Percentiles rank a stretch among this genome's conserved stretches.
Conservation (phyloP, 192 early-diverging fungal genomes). For the Anaeromyces robustus region DNA sequence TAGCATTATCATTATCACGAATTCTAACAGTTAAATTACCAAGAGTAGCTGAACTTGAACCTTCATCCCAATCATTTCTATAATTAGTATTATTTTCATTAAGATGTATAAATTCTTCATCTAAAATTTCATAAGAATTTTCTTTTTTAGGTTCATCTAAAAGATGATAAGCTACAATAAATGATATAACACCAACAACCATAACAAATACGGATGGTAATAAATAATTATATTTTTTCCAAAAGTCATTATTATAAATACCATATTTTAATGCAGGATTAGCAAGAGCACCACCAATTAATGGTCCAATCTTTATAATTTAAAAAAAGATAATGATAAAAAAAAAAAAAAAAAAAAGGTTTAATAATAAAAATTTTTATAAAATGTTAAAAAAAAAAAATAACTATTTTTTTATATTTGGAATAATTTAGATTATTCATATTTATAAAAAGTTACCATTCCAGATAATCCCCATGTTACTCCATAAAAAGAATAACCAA, state of each 20-base stretch:
- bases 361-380: no score
- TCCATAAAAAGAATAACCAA: neutral
- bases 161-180: neutral
- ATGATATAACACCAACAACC: neutral
- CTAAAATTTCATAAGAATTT: neutral
- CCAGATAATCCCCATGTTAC: neutral
- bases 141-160: neutral
- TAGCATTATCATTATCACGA: neutral
- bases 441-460: neutral
- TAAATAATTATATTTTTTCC: neutral
- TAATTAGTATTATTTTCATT: neutral
- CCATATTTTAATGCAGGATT: neutral
- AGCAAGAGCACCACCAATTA: neutral
- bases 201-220: neutral
- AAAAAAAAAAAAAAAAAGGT: no score
- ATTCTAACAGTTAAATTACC: neutral
- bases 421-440: neutral
- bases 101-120: neutral
- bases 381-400: no score
- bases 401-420: no score
- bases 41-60: neutral
- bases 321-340: no score
- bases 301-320: neutral
- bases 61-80: neutral
- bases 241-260: neutral